These are phyloP conservation scores for Citrus trifoliata DNA, from an alignment of 345 rosid genomes.

Conservation along the genomic window DNA sequence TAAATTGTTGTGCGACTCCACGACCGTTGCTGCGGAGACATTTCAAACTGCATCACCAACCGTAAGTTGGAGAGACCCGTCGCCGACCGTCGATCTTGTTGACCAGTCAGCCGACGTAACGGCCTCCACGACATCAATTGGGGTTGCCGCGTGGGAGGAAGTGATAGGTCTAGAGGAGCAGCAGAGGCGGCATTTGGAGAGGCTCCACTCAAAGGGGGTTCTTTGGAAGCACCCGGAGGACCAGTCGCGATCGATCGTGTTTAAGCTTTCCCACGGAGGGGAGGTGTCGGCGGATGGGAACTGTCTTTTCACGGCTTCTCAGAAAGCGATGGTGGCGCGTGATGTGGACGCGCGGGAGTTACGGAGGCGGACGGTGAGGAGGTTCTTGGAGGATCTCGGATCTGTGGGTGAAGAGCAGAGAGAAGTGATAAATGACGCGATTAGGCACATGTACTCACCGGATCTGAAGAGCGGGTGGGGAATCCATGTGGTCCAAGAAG, in stretches of 20 bases:
- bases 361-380: constrained; percentile 61
- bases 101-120: constrained; percentile 31
- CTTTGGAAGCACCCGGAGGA: constrained; percentile 82
- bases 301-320: constrained; percentile 94
- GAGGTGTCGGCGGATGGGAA: constrained; percentile 95
- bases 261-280: constrained; percentile 85
- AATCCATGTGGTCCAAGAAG: constrained; percentile 90
- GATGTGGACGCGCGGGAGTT: constrained; percentile 70
- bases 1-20: constrained; percentile 72
- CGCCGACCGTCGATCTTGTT: constrained; percentile 48
- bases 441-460: constrained; percentile 91
- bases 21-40: constrained; percentile 56
- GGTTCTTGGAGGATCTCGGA: constrained; percentile 72
- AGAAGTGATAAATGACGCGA: constrained; percentile 44
- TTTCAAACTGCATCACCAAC: constrained; percentile 64
- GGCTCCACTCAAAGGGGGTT: constrained; percentile 77
- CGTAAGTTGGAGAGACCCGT: constrained; percentile 55
- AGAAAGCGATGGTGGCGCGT: constrained; percentile 80
- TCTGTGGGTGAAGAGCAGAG: constrained; percentile 51
- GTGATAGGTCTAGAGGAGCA: constrained; percentile 89
- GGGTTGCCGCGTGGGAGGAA: constrained; percentile 58
- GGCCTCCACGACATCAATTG: background rate
- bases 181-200: constrained; percentile 68
- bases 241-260: constrained; percentile 58
- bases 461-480: constrained; percentile 99